Conservation (phyloP, 2,329 filamentous ascomycete species). For the Colletotrichum musae region DNA sequence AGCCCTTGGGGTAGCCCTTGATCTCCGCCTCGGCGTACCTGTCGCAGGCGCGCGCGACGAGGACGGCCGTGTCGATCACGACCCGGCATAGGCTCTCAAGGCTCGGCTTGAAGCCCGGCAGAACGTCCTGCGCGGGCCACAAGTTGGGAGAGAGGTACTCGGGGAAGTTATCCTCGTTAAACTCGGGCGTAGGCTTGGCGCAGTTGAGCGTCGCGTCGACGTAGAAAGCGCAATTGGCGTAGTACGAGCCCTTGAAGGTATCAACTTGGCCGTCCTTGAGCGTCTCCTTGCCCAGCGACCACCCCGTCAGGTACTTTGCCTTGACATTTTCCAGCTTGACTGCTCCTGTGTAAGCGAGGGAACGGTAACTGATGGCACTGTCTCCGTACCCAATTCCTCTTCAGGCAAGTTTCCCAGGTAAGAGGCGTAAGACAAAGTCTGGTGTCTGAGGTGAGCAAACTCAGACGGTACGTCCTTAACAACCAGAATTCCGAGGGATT, state of each 20-base stretch:
- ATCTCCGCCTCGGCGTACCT: conserved; percentile 86
- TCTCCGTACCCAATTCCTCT: conserved; percentile 75
- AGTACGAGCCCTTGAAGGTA: conserved; percentile 86
- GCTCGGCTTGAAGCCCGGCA: conserved; percentile 82
- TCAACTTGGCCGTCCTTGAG: conserved; percentile 84
- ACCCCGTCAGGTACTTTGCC: conserved; percentile 78
- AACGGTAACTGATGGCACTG: conserved; percentile 2
- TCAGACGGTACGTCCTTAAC: conserved; percentile 85
- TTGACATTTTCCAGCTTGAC: conserved; percentile 71
- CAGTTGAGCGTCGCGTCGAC: conserved; percentile 74
- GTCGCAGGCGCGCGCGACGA: conserved; percentile 94
- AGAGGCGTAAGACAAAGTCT: conserved; percentile 87
- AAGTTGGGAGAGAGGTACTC: conserved; percentile 93
- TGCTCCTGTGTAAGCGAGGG: conserved; percentile 46
- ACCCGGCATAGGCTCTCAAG: conserved; percentile 84
- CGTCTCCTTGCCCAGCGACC: conserved; percentile 87
- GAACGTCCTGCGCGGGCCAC: conserved; percentile 79
- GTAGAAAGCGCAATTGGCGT: conserved; percentile 87
- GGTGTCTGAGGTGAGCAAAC: conserved; percentile 80
- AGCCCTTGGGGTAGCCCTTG: conserved; percentile 80
- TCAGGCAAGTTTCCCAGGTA: conserved; percentile 87
- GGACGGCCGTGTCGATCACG: conserved; percentile 89
- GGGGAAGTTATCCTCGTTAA: conserved; percentile 76
- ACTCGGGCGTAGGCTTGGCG: conserved; percentile 71
- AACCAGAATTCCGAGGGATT: conserved; percentile 92